Evolutionary conservation across 2,329 filamentous ascomycete species (phyloP), one percentile per base, ranked within the genome.

Genomic region (Colletotrichum salicis): DNA sequence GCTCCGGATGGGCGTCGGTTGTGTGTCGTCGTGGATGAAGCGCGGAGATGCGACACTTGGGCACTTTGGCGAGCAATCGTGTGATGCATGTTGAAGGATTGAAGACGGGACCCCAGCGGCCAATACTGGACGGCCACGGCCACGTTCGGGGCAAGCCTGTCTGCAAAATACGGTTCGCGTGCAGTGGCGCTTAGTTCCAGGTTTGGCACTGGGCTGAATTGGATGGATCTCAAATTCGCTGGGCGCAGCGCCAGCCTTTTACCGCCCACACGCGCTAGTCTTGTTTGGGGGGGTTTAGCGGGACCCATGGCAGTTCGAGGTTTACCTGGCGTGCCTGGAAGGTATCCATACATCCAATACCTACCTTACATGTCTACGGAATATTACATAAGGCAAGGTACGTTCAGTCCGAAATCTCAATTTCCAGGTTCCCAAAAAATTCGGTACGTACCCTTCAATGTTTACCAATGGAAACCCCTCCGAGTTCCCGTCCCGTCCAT

Each of bases 41-140:
- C 64, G 58, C 58, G 54, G 29, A 69, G 70, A 64, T 72, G 70
- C 65, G 70, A 72, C 60, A 59, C 64, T 61, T 56, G 41, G 41
- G 31, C 51, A 55, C 51, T 45, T 27, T 56, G 65, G 67, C 41
- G 59, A 52, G 54, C 65, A 72, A 70, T 70, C 60, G 70, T 70
- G 70, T 67, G 73, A 71, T 64, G 73, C 71, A 68, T 64, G 73
- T 73, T 74, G 73, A 73, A 74, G 71, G 73, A 73, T 74, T 73
- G 67, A 69, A 73, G 73, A 73, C 54, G 63, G 64, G 41, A 67
- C 70, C 72, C 64, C 45, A 19, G 41, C 31, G 24, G 37, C 5
- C 37, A 41, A 13, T 41, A 10, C 13, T 37, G 35, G 35, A 37
- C 35, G 35, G 35, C 35, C 35, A 37, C 61, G 51, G 59, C 67